Conservation (phyloP, 768 basidiomycete species). For the Rhizopogon vinicolor region DNA sequence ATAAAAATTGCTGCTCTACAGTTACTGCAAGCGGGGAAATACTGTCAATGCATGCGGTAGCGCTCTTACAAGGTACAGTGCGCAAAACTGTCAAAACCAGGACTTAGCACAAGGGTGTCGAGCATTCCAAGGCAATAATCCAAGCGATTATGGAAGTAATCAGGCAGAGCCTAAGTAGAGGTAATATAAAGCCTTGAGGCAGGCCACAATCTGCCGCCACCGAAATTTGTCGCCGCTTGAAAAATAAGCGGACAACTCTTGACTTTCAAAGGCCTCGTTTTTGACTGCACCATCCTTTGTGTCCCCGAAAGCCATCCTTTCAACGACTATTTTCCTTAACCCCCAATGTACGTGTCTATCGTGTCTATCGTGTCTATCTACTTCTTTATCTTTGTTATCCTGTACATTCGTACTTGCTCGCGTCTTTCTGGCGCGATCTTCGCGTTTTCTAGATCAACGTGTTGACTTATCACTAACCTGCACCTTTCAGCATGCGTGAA, state of each 20-base stretch:
- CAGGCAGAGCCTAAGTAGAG: too few species aligned
- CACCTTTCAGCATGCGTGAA: constrained; percentile 83
- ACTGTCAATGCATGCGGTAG: too few species aligned
- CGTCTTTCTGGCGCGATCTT: constrained; percentile 18
- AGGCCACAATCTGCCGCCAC: constrained; percentile 17
- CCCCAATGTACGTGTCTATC: constrained; percentile 28
- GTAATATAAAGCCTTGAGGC: constrained; percentile 1
- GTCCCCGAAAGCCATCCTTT: constrained; percentile 19
- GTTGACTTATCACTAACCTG: constrained; percentile 20
- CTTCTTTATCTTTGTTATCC: not conserved
- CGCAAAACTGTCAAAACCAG: too few species aligned
- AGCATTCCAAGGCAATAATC: too few species aligned
- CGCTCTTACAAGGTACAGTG: too few species aligned
- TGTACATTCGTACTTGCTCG: constrained; percentile 20
- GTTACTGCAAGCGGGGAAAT: too few species aligned
- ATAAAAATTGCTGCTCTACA: too few species aligned
- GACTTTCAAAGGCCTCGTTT: constrained; percentile 25
- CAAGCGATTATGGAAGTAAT: too few species aligned
- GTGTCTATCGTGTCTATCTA: constrained; percentile 26
- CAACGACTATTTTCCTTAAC: constrained; percentile 16
- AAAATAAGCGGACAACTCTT: constrained; percentile 34
- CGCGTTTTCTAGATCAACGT: constrained; percentile 13
- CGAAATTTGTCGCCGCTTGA: constrained; percentile 26
- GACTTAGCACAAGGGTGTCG: too few species aligned
- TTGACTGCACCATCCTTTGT: constrained; percentile 30